phyloP scores from a whole-genome alignment of 371 early-diverging fungal species.

The Mortierella polycephala region DNA sequence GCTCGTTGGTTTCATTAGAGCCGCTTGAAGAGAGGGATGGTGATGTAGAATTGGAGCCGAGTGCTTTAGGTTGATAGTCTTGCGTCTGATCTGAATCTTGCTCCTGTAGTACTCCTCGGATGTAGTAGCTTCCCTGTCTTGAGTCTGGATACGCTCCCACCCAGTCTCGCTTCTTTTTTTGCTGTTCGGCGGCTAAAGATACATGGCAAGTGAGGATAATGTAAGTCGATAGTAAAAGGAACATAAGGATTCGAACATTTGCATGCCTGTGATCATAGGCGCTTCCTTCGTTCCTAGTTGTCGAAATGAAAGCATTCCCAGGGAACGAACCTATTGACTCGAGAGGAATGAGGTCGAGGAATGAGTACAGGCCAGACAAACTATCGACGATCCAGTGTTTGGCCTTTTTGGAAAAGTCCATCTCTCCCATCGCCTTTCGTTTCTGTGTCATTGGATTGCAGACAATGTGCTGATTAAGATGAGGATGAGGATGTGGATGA shows the following conservation, averaged over 20 bases:
- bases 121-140: slow-evolving; percentile 4
- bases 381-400: slow-evolving; percentile 26
- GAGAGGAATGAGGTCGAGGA: slow-evolving; percentile 19
- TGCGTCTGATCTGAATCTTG: slow-evolving; percentile 16
- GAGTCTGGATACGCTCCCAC: slow-evolving; percentile 44
- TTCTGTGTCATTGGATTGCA: slow-evolving; percentile 1
- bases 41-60: not conserved
- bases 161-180: slow-evolving; percentile 27
- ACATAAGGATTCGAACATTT: not conserved
- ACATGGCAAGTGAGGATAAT: not conserved
- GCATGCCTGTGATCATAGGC: not conserved
- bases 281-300: not conserved
- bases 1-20: not conserved
- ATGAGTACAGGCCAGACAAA: slow-evolving; percentile 21
- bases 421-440: slow-evolving; percentile 27
- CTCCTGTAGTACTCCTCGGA: slow-evolving; percentile 24
- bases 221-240: not conserved
- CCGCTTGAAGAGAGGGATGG: not conserved
- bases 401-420: slow-evolving; percentile 25
- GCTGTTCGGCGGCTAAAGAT: slow-evolving; percentile 17
- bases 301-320: not conserved
- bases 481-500: too few relatives aligned
- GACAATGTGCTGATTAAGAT: not conserved
- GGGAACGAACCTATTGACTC: slow-evolving; percentile 18
- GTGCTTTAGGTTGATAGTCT: not conserved